Evolutionary conservation across 768 basidiomycete genomes (phyloP), one percentile per base, ranked within the genome.

Genomic region (Amanita pseudoporphyria): DNA sequence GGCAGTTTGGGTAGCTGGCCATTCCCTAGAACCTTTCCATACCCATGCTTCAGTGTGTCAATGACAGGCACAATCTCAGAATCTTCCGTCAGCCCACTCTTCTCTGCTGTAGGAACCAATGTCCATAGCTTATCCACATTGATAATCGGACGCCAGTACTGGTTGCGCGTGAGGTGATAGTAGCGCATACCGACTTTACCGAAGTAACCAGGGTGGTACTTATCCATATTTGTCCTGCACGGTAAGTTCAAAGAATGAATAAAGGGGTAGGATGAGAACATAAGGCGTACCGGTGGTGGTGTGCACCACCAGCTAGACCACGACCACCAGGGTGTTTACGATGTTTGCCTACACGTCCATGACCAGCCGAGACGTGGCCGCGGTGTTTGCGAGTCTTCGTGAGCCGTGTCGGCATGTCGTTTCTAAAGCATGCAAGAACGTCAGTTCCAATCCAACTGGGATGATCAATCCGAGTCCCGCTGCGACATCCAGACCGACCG

Each of bases 121-220:
- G 81, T 77, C 91, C 91, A 91, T 47, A 95, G 78, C 74, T 94
- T 94, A 80, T 98, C 96, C 68, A 98, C 83, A 75, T 99, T 99
- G 84, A 99, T 89, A 66, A 85, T 87, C 16, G 95, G 93, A 55
- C 86, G 81, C 93, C 91, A 96, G 71, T 82, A 76, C 58, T 77
- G 69, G 70, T 96, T 96, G 71, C 84, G 84, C 49, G 88, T 92
- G 55, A 92, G 71, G 69, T 99, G 96, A 88, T 87, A 99, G 71
- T 85, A 84, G 66, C 96, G 84, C 95, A 99, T 99, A 90, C 96
- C 96, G 67, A 95, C 91, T 75, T 97, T 97, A 78, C 94, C 94
- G 69, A 95, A 98, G 91, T 97, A 97, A 88, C 94, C 94, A 69
- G 93, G 93, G 74, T 97, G 94, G 86, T 92, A 97, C 74, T 95